Percentiles rank a stretch among this genome's conserved stretches.
Evolutionary conservation across 176 grass and related monocot genomes (phyloP).

Genomic region (Hyparrhenia diplandra): DNA sequence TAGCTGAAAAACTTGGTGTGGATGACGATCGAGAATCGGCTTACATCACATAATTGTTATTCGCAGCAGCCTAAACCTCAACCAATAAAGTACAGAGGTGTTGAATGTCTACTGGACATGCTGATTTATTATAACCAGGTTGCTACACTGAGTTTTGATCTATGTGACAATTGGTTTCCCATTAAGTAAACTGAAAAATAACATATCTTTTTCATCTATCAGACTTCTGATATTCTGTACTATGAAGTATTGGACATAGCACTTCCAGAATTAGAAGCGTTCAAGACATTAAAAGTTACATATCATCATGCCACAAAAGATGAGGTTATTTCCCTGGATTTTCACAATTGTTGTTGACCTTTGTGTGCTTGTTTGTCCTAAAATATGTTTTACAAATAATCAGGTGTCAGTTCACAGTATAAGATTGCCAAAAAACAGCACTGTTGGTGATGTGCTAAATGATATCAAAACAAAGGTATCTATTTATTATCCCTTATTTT

Average conservation of each 20-base stretch:
- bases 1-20: constrained; percentile 76
- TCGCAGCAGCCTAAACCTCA: constrained; percentile 99
- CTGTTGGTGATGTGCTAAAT: constrained; percentile 84
- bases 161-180: not conserved
- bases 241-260: constrained; percentile 98
- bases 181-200: not conserved
- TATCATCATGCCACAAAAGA: constrained; percentile 93
- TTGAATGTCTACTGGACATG: constrained; percentile 86
- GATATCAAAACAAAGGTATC: constrained; percentile 90
- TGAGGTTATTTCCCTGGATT: constrained; percentile 53
- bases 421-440: constrained; percentile 92
- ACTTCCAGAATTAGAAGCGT: constrained; percentile 89
- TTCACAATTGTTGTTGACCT: not conserved
- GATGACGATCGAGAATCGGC: constrained; percentile 94
- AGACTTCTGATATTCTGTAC: constrained; percentile 99
- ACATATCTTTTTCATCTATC: constrained; percentile 35
- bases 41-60: constrained; percentile 98
- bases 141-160: not conserved
- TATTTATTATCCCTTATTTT: not conserved
- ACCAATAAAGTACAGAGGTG: constrained; percentile 90
- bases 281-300: constrained; percentile 95
- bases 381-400: constrained; percentile 42
- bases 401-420: constrained; percentile 93
- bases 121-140: constrained; percentile 99
- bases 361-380: not conserved